phyloP scores from a whole-genome alignment of 768 basidiomycete genomes.

The Russula ochroleuca region DNA sequence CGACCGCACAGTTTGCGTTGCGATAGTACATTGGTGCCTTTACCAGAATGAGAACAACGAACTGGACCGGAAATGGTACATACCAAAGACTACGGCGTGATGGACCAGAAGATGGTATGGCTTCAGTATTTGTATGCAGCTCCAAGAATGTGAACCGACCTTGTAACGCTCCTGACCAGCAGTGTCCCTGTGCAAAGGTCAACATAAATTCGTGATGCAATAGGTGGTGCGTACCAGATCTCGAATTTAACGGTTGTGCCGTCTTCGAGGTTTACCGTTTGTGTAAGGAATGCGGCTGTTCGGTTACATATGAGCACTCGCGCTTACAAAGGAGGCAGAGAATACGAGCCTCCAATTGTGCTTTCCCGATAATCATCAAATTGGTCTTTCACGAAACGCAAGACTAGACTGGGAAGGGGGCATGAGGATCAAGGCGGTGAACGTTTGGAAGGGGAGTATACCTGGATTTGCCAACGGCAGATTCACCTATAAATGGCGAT shows the following conservation, averaged over 20 bases:
- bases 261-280: slow-evolving; percentile 88
- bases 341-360: slow-evolving; percentile 75
- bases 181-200: slow-evolving; percentile 64
- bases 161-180: slow-evolving; percentile 96
- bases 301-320: slow-evolving; percentile 27
- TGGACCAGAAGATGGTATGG: neutral
- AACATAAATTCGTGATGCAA: neutral
- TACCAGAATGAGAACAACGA: neutral
- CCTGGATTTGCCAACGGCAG: slow-evolving; percentile 97
- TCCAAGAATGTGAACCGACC: slow-evolving; percentile 35
- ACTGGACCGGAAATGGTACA: slow-evolving; percentile 29
- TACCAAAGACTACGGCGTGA: slow-evolving; percentile 42
- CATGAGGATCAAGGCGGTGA: slow-evolving; percentile 31
- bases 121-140: slow-evolving; percentile 20
- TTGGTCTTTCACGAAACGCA: slow-evolving; percentile 95
- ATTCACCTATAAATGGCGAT: slow-evolving; percentile 65
- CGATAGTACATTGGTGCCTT: slow-evolving; percentile 97
- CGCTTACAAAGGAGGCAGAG: neutral
- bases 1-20: slow-evolving; percentile 90
- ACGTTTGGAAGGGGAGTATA: slow-evolving; percentile 34
- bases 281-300: slow-evolving; percentile 95
- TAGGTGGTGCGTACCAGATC: slow-evolving; percentile 67
- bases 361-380: slow-evolving; percentile 95
- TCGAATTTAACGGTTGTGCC: slow-evolving; percentile 95
- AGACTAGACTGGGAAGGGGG: slow-evolving; percentile 62